A percentile compares a stretch with the other conserved stretches of the same genome.
Conservation (phyloP, 306 rosid species). For the Morella rubra region DNA sequence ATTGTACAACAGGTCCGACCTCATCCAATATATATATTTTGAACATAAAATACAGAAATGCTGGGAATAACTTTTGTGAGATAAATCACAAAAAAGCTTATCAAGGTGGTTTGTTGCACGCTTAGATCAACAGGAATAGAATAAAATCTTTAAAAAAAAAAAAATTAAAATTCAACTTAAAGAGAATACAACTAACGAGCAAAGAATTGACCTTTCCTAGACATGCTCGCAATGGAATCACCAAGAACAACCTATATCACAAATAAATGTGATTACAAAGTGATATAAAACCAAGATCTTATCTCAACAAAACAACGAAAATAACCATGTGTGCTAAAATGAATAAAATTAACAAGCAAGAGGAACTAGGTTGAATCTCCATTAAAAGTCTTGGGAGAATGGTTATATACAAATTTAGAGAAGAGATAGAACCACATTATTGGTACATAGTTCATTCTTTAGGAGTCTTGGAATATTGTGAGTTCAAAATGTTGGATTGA, state of each 20-base stretch:
- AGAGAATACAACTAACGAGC: not conserved
- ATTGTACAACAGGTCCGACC: not conserved
- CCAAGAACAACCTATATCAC: slow-evolving; percentile 83
- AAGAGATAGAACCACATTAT: not conserved
- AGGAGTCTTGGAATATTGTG: not conserved
- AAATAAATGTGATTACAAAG: slow-evolving; percentile 22
- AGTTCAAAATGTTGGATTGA: not conserved
- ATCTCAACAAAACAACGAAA: not conserved
- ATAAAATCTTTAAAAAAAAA: no score
- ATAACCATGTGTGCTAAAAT: not conserved
- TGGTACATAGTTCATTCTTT: not conserved
- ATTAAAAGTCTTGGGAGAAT: not conserved
- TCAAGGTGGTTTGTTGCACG: slow-evolving; percentile 2
- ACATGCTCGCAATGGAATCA: slow-evolving; percentile 79
- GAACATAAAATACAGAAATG: not conserved
- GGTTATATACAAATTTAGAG: not conserved
- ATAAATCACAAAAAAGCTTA: not conserved
- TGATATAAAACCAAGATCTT: not conserved
- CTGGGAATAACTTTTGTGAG: not conserved
- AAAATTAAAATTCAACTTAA: no score
- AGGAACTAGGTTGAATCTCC: not conserved
- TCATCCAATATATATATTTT: not conserved
- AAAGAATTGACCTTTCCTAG: slow-evolving; percentile 81
- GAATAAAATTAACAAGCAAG: not conserved
- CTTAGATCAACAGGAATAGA: not conserved